Base-by-base conservation (phyloP, 495 filamentous ascomycete genomes). In the Wilcoxina mikolae region DNA sequence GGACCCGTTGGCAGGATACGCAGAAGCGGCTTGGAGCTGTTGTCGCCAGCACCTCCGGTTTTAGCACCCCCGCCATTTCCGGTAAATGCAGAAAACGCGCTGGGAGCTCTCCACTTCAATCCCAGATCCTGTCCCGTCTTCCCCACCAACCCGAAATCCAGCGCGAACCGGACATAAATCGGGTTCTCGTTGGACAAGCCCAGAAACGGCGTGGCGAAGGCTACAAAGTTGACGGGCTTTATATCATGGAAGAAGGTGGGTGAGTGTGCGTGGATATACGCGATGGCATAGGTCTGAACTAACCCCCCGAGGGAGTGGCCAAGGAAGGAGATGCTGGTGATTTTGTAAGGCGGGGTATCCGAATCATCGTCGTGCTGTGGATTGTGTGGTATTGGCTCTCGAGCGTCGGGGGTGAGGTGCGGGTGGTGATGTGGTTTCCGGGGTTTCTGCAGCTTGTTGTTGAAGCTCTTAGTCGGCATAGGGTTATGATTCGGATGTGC, bases 171-270 rank as follows among this genome's bases (percentile, higher is more conserved):
- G 61, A 98, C 86, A 68, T 98, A 96, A 46, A 96, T 70, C 0
- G 91, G 91, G 55, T 98, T 98, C 63, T 98, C 91, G 65, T 98
- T 94, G 68, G 89, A 95, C 44, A 98, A 75, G 0, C 91, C 91
- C 3, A 98, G 70, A 57, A 95, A 87, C 0, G 91, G 91, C 4
- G 87, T 81, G 24, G 91, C 90, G 49, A 98, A 69, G n/a, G 85
- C 73, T 54, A 98, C 83, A 61, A 98, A 98, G 62, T 95, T 96
- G 65, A 95, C 74, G 0, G 93, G 91, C 58, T 78, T 78, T 58
- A 95, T 93, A 1, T 78, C 71, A 25, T 87, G 78, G 60, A 96
- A 98, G 65, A 98, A 96, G 22, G 79, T 71, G 0, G 91, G 93
- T 1, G 85, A 90, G 62, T 98, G 86, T 62, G 96, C 96, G 56